Conservation (phyloP, 1,284 basidiomycete species). For the Boletus holoroseus region DNA sequence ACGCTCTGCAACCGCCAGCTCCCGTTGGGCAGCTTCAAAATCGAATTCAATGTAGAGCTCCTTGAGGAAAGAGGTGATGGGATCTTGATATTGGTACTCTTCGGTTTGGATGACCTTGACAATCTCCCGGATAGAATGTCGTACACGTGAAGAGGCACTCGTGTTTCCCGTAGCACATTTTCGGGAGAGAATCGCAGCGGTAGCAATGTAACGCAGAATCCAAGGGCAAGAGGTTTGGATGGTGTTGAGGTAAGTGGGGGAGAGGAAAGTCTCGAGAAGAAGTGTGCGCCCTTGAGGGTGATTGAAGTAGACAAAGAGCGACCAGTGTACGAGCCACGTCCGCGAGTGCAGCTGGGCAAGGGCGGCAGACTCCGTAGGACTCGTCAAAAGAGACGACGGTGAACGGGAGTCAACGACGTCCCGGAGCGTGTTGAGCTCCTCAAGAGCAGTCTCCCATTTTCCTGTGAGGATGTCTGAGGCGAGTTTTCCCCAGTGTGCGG, state of each 20-base stretch:
- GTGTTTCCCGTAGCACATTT: conserved; percentile 53
- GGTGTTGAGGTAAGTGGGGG: conserved; percentile 95
- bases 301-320: conserved; percentile 97
- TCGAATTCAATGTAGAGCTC: conserved; percentile 93
- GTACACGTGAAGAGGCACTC: conserved; percentile 61
- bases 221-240: conserved; percentile 96
- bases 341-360: conserved; percentile 88
- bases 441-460: conserved; percentile 89
- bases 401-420: conserved; percentile 85
- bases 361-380: conserved; percentile 54
- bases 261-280: conserved; percentile 93
- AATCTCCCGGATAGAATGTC: conserved; percentile 82
- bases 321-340: conserved; percentile 97
- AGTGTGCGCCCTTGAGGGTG: conserved; percentile 89
- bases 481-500: conserved; percentile 97
- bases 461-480: conserved; percentile 94
- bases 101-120: conserved; percentile 90
- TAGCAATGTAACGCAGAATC: conserved; percentile 92
- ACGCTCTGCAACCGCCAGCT: conserved; percentile 74
- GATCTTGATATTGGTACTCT: conserved; percentile 93
- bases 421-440: conserved; percentile 89
- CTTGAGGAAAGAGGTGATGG: conserved; percentile 89
- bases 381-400: conserved; percentile 44
- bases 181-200: conserved; percentile 88
- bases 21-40: conserved; percentile 83